Evolutionary conservation across 2,329 filamentous ascomycete species (phyloP).

Genomic region (Botrytis tulipae): DNA sequence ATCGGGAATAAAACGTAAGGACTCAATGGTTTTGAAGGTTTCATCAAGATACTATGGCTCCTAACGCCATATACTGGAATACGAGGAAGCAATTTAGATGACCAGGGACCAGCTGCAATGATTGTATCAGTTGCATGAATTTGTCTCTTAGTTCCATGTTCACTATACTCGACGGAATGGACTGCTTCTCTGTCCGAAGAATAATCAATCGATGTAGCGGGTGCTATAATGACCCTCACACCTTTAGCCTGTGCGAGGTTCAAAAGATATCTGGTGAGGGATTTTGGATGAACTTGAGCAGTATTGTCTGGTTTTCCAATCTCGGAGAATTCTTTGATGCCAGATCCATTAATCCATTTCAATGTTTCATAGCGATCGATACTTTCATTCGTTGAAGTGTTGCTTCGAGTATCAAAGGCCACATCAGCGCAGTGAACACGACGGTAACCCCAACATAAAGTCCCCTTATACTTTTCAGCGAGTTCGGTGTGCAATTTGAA

Average conservation of each 20-base stretch:
- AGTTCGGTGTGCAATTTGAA: conserved; percentile 78
- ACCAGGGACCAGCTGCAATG: conserved; percentile 9
- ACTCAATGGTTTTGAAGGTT: not conserved
- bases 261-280: not conserved
- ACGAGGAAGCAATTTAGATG: not conserved
- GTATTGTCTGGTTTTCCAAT: not conserved
- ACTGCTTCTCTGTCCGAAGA: not conserved
- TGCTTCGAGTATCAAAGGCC: not conserved
- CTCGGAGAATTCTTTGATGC: not conserved
- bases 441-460: conserved; percentile 79
- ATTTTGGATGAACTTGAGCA: conserved; percentile 7
- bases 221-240: not conserved
- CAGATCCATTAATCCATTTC: not conserved
- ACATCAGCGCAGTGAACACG: conserved; percentile 61
- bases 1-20: conserved; percentile 1
- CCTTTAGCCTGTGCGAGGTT: not conserved
- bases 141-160: not conserved
- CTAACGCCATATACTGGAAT: conserved; percentile 9
- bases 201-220: conserved; percentile 1
- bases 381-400: not conserved
- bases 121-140: not conserved
- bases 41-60: conserved; percentile 5
- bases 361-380: not conserved
- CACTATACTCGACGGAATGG: not conserved
- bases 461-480: conserved; percentile 74